Conservation (phyloP, 768 basidiomycete species). For the Macrolepiota albuminosa region DNA sequence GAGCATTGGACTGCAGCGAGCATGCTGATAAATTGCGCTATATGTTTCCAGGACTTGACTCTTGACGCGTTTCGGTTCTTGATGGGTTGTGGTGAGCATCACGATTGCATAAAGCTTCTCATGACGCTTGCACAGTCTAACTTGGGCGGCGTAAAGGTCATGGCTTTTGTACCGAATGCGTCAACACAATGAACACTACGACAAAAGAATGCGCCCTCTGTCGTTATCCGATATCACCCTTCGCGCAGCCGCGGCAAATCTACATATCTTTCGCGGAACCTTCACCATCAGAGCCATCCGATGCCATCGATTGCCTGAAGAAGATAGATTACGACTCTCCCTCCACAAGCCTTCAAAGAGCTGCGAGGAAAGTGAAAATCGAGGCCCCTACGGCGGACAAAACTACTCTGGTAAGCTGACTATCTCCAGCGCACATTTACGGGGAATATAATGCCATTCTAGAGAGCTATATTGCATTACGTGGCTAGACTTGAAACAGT, state of each 20-base stretch:
- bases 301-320: constrained; percentile 2
- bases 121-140: neutral
- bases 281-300: neutral
- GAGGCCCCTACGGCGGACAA: constrained; percentile 2
- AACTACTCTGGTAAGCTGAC: constrained; percentile 1
- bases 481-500: neutral
- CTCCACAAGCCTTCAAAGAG: constrained; percentile 5
- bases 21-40: constrained; percentile 5
- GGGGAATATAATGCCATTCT: neutral
- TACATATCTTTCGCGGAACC: constrained; percentile 11
- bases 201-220: constrained; percentile 5
- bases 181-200: neutral
- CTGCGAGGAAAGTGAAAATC: constrained; percentile 6
- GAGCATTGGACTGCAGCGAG: neutral
- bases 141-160: constrained; percentile 7
- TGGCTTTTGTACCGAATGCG: constrained; percentile 12
- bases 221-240: constrained; percentile 1
- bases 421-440: neutral
- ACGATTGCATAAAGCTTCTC: neutral
- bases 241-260: constrained; percentile 6
- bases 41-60: constrained; percentile 8
- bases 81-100: constrained; percentile 10
- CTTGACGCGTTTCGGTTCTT: constrained; percentile 12
- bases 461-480: constrained; percentile 6
- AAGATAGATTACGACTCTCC: neutral